Conservation (phyloP, 805 yeast genomes). For the Lipomyces sp. region DNA sequence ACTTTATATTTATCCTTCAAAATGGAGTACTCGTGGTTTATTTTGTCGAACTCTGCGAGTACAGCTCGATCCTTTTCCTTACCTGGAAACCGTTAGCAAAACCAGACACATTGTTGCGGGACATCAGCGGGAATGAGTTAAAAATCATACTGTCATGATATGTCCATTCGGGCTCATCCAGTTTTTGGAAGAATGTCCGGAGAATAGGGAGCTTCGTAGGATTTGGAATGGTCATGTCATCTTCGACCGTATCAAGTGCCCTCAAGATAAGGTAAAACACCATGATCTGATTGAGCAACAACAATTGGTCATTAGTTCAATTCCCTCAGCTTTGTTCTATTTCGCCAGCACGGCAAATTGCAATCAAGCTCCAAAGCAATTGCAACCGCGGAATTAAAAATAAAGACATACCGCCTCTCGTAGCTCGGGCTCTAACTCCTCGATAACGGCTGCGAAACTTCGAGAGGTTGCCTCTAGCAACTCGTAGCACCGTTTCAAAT, state of each 20-base stretch:
- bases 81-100: too few species aligned
- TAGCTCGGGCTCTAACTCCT: conserved; percentile 85
- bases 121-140: background rate
- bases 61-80: conserved; percentile 80
- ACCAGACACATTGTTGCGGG: too few species aligned
- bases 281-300: conserved; percentile 42
- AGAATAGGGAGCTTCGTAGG: conserved; percentile 70
- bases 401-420: conserved; percentile 56
- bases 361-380: background rate
- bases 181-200: conserved; percentile 61
- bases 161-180: conserved; percentile 71
- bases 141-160: conserved; percentile 54
- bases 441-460: conserved; percentile 90
- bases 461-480: conserved; percentile 72
- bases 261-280: conserved; percentile 80
- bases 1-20: conserved; percentile 74
- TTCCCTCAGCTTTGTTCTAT: background rate
- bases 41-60: conserved; percentile 68
- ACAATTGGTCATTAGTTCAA: background rate
- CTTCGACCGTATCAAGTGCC: conserved; percentile 94
- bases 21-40: conserved; percentile 67
- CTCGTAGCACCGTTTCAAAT: conserved; percentile 61
- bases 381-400: background rate
- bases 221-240: conserved; percentile 83
- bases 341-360: background rate